Conservation (phyloP, 192 early-diverging fungal species). For the Funneliformis mosseae region DNA sequence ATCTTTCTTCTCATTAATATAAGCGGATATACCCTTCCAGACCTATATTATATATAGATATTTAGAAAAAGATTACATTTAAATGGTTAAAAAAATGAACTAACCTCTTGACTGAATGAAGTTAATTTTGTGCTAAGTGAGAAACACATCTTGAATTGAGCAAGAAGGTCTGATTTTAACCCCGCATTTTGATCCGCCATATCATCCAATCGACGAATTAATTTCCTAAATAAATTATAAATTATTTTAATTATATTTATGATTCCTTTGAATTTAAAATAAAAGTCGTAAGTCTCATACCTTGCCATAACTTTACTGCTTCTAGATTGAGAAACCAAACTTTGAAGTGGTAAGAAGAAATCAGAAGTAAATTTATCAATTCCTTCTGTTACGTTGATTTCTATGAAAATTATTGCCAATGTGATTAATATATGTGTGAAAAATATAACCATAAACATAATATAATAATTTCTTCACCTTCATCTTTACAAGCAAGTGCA, state of each 20-base stretch:
- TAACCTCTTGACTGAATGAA: constrained; percentile 51
- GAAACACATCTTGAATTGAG: constrained; percentile 52
- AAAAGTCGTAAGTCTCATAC: constrained; percentile 32
- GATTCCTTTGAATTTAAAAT: neutral
- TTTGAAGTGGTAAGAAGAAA: constrained; percentile 47
- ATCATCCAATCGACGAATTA: constrained; percentile 68
- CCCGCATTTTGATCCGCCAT: constrained; percentile 49
- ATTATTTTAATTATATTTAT: neutral
- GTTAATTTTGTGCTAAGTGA: constrained; percentile 51
- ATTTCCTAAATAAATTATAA: constrained; percentile 48
- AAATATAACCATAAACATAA: neutral
- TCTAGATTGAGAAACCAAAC: constrained; percentile 47
- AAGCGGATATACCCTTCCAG: constrained; percentile 42
- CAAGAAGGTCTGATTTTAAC: constrained; percentile 49
- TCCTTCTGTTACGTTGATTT: constrained; percentile 46
- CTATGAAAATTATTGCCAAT: constrained; percentile 29
- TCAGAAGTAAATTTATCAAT: constrained; percentile 48
- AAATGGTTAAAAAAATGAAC: constrained; percentile 15
- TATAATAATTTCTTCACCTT: constrained; percentile 36
- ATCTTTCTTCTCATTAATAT: constrained; percentile 51
- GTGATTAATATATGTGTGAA: neutral
- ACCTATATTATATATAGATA: constrained; percentile 28
- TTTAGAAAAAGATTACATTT: neutral
- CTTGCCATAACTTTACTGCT: constrained; percentile 60
- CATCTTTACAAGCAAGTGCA: constrained; percentile 38